These are phyloP conservation scores for Wickerhamomyces sp. DNA, from an alignment of 1,139 yeast species.

Conservation along the genomic window DNA sequence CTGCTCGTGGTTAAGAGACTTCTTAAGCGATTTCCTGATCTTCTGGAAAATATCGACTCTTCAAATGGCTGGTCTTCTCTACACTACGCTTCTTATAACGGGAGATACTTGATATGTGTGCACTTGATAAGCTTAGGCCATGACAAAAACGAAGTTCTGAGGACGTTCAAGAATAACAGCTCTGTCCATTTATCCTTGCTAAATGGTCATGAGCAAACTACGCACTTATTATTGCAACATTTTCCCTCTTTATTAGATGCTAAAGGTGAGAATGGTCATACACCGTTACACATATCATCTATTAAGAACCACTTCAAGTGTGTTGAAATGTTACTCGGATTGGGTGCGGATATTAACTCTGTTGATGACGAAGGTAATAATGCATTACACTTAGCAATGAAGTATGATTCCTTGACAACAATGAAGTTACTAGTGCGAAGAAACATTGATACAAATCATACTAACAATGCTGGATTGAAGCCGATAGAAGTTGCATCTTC, in stretches of 20 bases:
- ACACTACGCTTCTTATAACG: constrained; percentile 82
- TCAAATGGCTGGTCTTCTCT: constrained; percentile 83
- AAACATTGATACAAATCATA: constrained; percentile 42
- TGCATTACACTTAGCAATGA: constrained; percentile 76
- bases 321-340: constrained; percentile 62
- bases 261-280: constrained; percentile 51
- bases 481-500: constrained; percentile 58
- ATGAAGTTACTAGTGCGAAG: constrained; percentile 53
- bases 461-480: constrained; percentile 63
- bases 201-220: constrained; percentile 72
- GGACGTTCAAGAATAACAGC: constrained; percentile 64
- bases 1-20: constrained; percentile 69
- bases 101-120: constrained; percentile 76
- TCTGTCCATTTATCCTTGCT: constrained; percentile 73
- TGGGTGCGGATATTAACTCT: constrained; percentile 70
- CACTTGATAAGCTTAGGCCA: constrained; percentile 48
- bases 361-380: constrained; percentile 68
- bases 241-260: constrained; percentile 66
- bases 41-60: constrained; percentile 70
- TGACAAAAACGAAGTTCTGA: constrained; percentile 42
- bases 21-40: constrained; percentile 66
- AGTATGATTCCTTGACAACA: constrained; percentile 66
- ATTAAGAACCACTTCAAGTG: constrained; percentile 66
- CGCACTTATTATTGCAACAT: constrained; percentile 77
- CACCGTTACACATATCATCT: constrained; percentile 76